Base-by-base conservation (phyloP, 2,329 filamentous ascomycete genomes). In the Trichoderma polysporum region DNA sequence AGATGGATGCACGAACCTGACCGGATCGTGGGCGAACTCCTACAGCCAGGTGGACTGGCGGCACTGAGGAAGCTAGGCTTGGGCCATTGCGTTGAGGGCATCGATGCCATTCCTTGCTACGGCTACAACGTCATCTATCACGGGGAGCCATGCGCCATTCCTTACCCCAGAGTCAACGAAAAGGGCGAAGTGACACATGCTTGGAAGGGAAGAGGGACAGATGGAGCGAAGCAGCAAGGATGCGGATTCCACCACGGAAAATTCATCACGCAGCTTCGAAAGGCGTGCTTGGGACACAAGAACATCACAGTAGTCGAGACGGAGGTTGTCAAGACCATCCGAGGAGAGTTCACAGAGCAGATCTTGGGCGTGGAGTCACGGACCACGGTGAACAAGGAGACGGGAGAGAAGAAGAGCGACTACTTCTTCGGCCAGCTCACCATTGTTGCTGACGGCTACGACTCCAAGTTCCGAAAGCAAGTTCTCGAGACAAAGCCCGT, bases 281-380 rank as follows among this genome's bases (percentile, higher is more conserved):
- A 85, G 72, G 90, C 92, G 29, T 95, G 93, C 66, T 80, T 88
- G 75, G 83, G 80, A 19, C 90, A 94, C 74, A 84, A 89, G 69
- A 97, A 97, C 76, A 93, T 99, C 73, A 94, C 91, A 25, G 87
- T 98, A 33, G 86, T 98, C 71, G 95, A 99, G 82, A 95, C 93
- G 13, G 94, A 94, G 71, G 95, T 91, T 22, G 90, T 88, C 50
- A 88, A 88, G 60, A 85, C 94, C 6, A 86, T 99, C 66, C 88
- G 86, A 66, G 90, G 90, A 74, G 85, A 89, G 61, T 82, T 88
- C 71, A 87, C 85, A 5, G 82, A 87, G 45, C 88, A 94, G 75
- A 86, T 98, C 9, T 84, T 98, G 2, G 95, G 95, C 45, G 94
- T 98, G 2, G 86, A 93, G 78, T 88, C 90, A 57, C 82, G 84